Base-by-base conservation (phyloP, 2,329 filamentous ascomycete species). In the Diaporthe nobilis region DNA sequence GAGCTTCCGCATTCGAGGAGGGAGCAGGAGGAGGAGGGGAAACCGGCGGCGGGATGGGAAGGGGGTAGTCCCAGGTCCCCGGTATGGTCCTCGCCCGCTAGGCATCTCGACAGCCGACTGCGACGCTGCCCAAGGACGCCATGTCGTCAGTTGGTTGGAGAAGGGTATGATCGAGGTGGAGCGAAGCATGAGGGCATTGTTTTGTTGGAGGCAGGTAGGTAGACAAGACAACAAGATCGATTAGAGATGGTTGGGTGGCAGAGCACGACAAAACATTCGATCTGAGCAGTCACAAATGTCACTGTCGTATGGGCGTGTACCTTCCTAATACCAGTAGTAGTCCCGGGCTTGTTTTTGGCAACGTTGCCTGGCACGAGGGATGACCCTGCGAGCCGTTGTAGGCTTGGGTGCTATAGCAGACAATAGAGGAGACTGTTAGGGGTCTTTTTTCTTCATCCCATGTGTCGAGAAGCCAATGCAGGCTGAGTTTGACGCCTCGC, bases 401-500 rank as follows among this genome's bases (percentile, higher is more conserved):
- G 22, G 34, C 7, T n/a, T 12, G 22, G 4, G 13, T 17, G 17
- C 34, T 53, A 53, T 53, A 39, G 28, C 22, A 68, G 28, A 44
- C 28, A n/a, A 67, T 15, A 22, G 61, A 37, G 28, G n/a, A 28
- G 25, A 10, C 13, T 37, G 31, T 17, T 17, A 10, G 47, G 65
- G 42, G 28, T 12, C 49, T 20, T 25, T 31, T 9, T 34, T 25
- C 44, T n/a, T 34, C 47, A 17, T 68, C 47, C 47, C 31, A 68
- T 13, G 10, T 67, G 28, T 65, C 9, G 20, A 37, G 4, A 8
- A 53, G 28, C 65, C 65, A 68, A 68, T 53, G 65, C 65, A 39
- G 65, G 65, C 65, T 68, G 65, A 68, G 8, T 53, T 39, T 39
- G 47, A 37, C 65, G 65, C 65, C 63, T 49, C 49, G 39, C 47